These are phyloP conservation scores for Endogone sp. DNA, from an alignment of 192 early-diverging fungal genomes.

Conservation along the genomic window DNA sequence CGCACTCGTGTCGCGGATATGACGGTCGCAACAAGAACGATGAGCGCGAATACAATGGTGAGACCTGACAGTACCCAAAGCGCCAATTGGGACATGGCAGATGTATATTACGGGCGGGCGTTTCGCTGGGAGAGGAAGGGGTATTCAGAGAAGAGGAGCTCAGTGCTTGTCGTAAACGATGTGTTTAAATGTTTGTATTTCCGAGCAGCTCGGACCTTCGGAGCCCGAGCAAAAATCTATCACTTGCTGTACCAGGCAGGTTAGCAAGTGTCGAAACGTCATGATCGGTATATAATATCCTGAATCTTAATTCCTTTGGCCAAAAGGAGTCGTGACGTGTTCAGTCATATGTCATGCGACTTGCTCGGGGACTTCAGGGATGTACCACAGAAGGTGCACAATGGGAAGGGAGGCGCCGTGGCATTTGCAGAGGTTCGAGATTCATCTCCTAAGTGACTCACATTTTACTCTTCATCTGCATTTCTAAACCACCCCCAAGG, in stretches of 20 bases:
- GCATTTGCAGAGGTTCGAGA: neutral
- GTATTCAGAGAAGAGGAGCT: neutral
- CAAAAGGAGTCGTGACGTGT: neutral
- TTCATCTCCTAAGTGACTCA: neutral
- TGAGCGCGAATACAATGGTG: neutral
- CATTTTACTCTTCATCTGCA: neutral
- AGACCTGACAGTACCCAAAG: neutral
- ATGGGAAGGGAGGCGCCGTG: no score
- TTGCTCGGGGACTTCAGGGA: neutral
- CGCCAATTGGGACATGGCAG: neutral
- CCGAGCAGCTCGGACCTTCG: neutral
- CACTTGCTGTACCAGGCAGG: neutral
- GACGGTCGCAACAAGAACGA: neutral
- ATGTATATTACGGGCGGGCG: no score
- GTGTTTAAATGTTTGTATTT: neutral
- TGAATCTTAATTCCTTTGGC: neutral
- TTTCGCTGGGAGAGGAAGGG: neutral
- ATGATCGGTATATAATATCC: neutral
- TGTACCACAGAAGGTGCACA: neutral
- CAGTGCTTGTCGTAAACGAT: neutral
- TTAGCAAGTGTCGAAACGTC: neutral
- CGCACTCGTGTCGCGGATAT: neutral
- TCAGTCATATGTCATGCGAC: neutral
- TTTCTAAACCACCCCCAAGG: neutral
- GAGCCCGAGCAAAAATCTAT: neutral